Evolutionary conservation across 2,329 filamentous ascomycete genomes (phyloP).

Genomic region (Dryadomyces sulphureus): DNA sequence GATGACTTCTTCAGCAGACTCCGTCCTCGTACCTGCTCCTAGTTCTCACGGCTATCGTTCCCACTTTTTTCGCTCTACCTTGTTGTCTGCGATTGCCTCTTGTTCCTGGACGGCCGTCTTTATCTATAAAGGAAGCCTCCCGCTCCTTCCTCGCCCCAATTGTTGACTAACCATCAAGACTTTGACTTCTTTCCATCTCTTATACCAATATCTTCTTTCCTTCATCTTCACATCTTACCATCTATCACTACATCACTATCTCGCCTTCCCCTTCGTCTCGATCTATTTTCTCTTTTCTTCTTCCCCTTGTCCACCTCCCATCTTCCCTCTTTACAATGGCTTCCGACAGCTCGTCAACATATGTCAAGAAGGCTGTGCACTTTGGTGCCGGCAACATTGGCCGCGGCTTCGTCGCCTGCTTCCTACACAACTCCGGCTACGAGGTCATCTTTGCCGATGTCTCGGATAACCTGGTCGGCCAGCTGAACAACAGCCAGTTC

Average conservation of each 20-base stretch:
- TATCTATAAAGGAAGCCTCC: not conserved
- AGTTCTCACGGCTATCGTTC: not conserved
- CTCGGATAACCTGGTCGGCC: conserved; percentile 65
- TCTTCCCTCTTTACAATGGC: not conserved
- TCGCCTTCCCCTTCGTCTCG: not conserved
- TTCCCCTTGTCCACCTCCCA: not conserved
- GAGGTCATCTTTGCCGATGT: conserved; percentile 96
- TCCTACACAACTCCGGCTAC: conserved; percentile 88
- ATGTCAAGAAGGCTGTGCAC: conserved; percentile 5
- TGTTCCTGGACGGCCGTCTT: not conserved
- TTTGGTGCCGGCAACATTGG: conserved; percentile 74
- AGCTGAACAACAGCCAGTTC: conserved; percentile 57
- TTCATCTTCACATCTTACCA: not conserved
- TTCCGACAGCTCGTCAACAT: conserved; percentile 1
- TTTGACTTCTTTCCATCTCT: not conserved
- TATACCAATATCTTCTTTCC: not conserved
- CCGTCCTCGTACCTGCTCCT: not conserved
- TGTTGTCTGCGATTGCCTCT: not conserved
- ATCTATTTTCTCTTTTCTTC: not conserved
- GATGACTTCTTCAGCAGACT: not conserved
- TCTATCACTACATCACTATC: not conserved
- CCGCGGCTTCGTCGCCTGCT: conserved; percentile 77
- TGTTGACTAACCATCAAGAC: not conserved
- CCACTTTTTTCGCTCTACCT: not conserved
- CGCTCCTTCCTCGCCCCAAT: not conserved